Evolutionary conservation across 768 basidiomycete genomes (phyloP).

Genomic region (Mycena crocata): DNA sequence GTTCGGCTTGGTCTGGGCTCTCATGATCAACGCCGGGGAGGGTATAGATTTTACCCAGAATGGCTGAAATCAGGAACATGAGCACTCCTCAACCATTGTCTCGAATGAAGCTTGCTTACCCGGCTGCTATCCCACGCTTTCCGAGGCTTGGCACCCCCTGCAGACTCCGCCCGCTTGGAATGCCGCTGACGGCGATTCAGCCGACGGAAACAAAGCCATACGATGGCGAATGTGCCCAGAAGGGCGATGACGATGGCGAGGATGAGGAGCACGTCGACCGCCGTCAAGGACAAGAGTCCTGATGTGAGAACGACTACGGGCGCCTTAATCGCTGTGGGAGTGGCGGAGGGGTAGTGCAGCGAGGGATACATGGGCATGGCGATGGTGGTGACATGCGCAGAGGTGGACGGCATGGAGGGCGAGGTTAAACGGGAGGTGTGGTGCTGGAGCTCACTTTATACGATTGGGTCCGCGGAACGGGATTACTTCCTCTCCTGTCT

Average conservation of each 20-base stretch:
- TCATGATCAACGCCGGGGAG: conserved; percentile 2
- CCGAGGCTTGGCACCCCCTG: not conserved
- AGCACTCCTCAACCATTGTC: not conserved
- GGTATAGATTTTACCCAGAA: conserved; percentile 15
- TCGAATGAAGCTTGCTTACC: not conserved
- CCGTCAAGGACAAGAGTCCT: not conserved
- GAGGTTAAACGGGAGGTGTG: no score
- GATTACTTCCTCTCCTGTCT: no score
- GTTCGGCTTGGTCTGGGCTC: conserved; percentile 7
- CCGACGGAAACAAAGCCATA: conserved; percentile 18
- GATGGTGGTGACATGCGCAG: not conserved
- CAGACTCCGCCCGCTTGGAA: not conserved
- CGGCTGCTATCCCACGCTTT: conserved; percentile 16
- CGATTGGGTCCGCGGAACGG: no score
- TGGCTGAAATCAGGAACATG: conserved; percentile 9
- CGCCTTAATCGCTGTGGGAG: not conserved
- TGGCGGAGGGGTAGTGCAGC: not conserved
- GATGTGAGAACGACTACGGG: no score
- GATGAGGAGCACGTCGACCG: conserved; percentile 12
- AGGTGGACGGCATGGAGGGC: no score
- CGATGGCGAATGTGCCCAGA: not conserved
- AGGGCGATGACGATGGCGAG: conserved; percentile 12
- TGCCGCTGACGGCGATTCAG: not conserved
- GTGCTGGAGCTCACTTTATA: no score
- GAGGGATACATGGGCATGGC: not conserved